Evolutionary conservation across 225 moss, liverwort and hornwort species (phyloP), one percentile per base, ranked within the genome.

Genomic region (Rhytidiadelphus loreus): DNA sequence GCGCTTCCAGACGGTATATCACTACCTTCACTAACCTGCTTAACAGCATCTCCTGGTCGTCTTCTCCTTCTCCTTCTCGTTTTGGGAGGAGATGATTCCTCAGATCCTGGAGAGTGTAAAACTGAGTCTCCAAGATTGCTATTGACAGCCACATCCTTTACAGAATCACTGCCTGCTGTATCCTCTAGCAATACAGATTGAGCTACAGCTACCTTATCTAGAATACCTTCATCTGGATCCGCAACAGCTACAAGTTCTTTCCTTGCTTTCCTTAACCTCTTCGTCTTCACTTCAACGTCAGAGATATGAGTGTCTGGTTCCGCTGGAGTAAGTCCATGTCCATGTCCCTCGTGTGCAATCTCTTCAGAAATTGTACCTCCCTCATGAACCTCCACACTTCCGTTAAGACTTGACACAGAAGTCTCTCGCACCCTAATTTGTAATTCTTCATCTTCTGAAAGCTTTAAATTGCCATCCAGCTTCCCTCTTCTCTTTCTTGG

Each of bases 41-140:
- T 86, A 52, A 52, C 24, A 59, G 77, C 84, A 90, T 83, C 88
- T 83, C 44, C 80, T 52, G 70, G 82, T 58, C 88, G 87, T 81
- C 84, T 84, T 80, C 82, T 92, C 65, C 89, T 92, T 44, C 90
- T 87, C 77, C 83, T 76, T 80, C 85, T 94, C 62, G 87, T 85
- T 80, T 84, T 83, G 12, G 83, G 82, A 85, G 82, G 48, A 89
- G 89, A 64, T 65, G 89, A 37, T 77, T 83, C 87, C 89, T 92
- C 80, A 60, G 68, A 58, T 53, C 79, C 80, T 48, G 85, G 56
- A 85, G 71, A 48, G 30, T 43, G 64, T 41, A 62, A 76, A 87
- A 56, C 88, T 55, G 83, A 61, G 26, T 79, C 87, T 72, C 74
- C 89, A 18, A 86, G 74, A 57, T 68, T 88, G 77, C 64, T 87